phyloP scores from a whole-genome alignment of 805 yeast genomes.

The Kazachstania taianensis region DNA sequence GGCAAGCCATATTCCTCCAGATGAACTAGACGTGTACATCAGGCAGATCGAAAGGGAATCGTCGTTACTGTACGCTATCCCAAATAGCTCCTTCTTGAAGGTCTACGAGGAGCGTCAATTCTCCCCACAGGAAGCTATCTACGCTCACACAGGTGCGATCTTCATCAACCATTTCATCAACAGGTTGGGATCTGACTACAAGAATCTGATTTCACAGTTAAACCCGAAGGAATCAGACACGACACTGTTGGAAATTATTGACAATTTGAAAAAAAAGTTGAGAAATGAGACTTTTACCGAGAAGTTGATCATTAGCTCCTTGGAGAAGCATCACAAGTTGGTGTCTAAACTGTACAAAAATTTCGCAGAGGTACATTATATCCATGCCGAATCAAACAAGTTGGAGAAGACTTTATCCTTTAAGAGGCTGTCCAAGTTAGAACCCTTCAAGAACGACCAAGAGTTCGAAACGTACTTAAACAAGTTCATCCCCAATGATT shows the following conservation, averaged over 20 bases:
- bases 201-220: conserved; percentile 53
- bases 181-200: conserved; percentile 85
- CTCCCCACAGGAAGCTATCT: conserved; percentile 88
- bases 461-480: conserved; percentile 63
- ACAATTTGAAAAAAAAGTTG: conserved; percentile 74
- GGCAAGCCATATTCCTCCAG: conserved; percentile 19
- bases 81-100: conserved; percentile 70
- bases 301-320: conserved; percentile 67
- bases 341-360: conserved; percentile 78
- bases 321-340: conserved; percentile 57
- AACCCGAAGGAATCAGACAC: conserved; percentile 51
- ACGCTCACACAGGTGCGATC: conserved; percentile 87
- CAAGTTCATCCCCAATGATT: conserved; percentile 64
- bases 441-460: conserved; percentile 61
- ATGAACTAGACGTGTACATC: conserved; percentile 52
- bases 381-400: conserved; percentile 33
- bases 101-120: conserved; percentile 64
- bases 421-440: conserved; percentile 71
- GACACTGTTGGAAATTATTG: conserved; percentile 60
- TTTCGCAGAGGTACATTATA: conserved; percentile 86
- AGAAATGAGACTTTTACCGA: conserved; percentile 90
- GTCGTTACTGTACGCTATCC: conserved; percentile 82
- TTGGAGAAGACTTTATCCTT: conserved; percentile 75
- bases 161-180: conserved; percentile 92
- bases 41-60: conserved; percentile 91